phyloP scores from a whole-genome alignment of 1,139 yeast genomes.

The Candida anutae region DNA sequence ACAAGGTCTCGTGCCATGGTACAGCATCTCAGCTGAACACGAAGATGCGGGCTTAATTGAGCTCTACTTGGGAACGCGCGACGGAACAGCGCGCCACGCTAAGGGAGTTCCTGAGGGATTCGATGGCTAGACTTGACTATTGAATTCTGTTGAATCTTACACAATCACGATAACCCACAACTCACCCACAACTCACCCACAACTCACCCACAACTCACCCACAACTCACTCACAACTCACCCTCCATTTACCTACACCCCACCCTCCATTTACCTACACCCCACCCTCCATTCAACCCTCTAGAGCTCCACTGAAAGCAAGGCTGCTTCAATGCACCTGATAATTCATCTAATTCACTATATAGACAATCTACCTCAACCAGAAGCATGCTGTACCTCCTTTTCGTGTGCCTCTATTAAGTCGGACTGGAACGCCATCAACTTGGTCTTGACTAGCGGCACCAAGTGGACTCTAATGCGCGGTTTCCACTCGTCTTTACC shows the following conservation, averaged over 20 bases:
- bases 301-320: not conserved
- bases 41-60: constrained; percentile 58
- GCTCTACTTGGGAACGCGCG: constrained; percentile 49
- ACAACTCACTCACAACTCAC: not conserved
- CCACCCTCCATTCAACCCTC: not conserved
- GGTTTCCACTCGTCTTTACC: constrained; percentile 22
- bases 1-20: constrained; percentile 66
- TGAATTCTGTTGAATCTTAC: no score
- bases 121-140: constrained; percentile 13
- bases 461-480: constrained; percentile 35
- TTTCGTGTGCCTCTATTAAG: constrained; percentile 52
- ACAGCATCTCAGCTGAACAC: constrained; percentile 29
- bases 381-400: constrained; percentile 43
- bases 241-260: not conserved
- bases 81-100: constrained; percentile 52
- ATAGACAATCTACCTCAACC: not conserved
- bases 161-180: no score
- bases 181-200: no score
- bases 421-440: constrained; percentile 55
- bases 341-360: not conserved
- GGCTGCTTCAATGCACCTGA: not conserved
- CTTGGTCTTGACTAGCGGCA: constrained; percentile 43
- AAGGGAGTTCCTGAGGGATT: constrained; percentile 88
- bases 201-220: no score
- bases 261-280: not conserved